phyloP scores from a whole-genome alignment of 2,329 filamentous ascomycete genomes.

The Aspergillus ochraceus region DNA sequence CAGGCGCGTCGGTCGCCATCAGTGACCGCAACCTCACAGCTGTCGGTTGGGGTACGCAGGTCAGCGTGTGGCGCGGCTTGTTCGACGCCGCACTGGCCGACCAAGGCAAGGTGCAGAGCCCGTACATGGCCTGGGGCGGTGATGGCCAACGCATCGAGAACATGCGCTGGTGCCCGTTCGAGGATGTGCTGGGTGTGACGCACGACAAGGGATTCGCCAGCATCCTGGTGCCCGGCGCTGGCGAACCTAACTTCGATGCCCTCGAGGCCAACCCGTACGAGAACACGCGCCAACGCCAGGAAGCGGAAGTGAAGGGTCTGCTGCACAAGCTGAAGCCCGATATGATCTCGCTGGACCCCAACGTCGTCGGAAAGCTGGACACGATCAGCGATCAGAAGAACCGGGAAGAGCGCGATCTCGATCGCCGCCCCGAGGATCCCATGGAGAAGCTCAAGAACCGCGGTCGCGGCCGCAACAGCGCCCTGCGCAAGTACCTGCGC shows the following conservation, averaged over 20 bases:
- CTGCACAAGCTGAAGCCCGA: constrained; percentile 94
- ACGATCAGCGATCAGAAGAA: constrained; percentile 75
- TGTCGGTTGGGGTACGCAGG: constrained; percentile 86
- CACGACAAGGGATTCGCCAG: constrained; percentile 87
- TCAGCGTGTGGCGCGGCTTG: constrained; percentile 86
- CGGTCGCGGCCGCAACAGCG: constrained; percentile 85
- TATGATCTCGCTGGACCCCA: constrained; percentile 94
- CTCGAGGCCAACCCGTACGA: constrained; percentile 95
- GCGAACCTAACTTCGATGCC: constrained; percentile 94
- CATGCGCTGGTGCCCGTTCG: constrained; percentile 88
- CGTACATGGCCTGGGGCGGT: constrained; percentile 91
- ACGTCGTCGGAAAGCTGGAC: constrained; percentile 87
- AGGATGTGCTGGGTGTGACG: constrained; percentile 84
- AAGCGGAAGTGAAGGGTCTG: constrained; percentile 82
- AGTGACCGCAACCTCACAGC: constrained; percentile 86
- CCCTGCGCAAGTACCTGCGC: constrained; percentile 80
- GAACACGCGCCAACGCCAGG: constrained; percentile 86
- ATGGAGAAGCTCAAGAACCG: constrained; percentile 68
- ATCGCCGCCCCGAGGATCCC: constrained; percentile 63
- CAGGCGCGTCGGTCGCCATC: constrained; percentile 80
- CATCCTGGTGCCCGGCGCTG: constrained; percentile 88
- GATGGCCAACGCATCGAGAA: constrained; percentile 79
- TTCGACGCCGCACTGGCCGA: constrained; percentile 71
- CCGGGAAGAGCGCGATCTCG: constrained; percentile 75
- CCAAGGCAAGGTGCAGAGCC: constrained; percentile 78